Percentiles rank a stretch among this genome's conserved stretches.
phyloP scores from a whole-genome alignment of 495 filamentous ascomycete genomes.

The Hypoxylon fragiforme region DNA sequence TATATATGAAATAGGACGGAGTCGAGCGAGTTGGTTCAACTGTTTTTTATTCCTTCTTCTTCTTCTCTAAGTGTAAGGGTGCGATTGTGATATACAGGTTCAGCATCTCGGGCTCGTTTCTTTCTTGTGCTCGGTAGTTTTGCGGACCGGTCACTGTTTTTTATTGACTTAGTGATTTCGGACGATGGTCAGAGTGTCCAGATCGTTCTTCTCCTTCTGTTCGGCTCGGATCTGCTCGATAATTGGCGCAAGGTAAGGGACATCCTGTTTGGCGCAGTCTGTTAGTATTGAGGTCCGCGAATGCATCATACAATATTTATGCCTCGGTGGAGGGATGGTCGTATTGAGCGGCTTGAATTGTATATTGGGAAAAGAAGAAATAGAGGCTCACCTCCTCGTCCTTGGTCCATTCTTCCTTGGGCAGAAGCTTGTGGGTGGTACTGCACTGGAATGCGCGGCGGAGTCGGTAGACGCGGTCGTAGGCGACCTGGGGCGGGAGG shows the following conservation, averaged over 20 bases:
- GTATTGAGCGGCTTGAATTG: too few species aligned
- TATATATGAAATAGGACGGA: too few species aligned
- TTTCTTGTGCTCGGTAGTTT: too few species aligned
- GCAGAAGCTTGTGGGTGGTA: constrained; percentile 74
- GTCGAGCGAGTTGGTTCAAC: too few species aligned
- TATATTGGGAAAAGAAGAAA: not conserved
- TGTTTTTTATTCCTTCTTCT: constrained; percentile 22
- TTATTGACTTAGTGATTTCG: constrained; percentile 57
- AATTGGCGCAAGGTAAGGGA: constrained; percentile 75
- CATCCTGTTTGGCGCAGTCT: constrained; percentile 58
- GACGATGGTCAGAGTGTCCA: constrained; percentile 76
- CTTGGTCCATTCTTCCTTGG: constrained; percentile 75
- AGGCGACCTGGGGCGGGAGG: constrained; percentile 83
- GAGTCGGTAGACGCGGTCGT: constrained; percentile 96
- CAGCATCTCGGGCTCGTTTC: too few species aligned
- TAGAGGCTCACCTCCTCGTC: constrained; percentile 41
- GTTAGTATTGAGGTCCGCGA: constrained; percentile 5
- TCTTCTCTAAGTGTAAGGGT: constrained; percentile 22
- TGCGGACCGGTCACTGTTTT: too few species aligned
- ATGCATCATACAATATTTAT: not conserved
- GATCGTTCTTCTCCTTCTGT: constrained; percentile 73
- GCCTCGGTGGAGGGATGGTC: too few species aligned
- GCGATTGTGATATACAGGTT: constrained; percentile 32
- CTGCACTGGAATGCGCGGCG: constrained; percentile 90
- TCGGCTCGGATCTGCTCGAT: constrained; percentile 85